Percentiles rank a stretch among this genome's conserved stretches.
Evolutionary conservation across 257 asterid genomes (phyloP).

Genomic region (Nicotiana obtusifolia): DNA sequence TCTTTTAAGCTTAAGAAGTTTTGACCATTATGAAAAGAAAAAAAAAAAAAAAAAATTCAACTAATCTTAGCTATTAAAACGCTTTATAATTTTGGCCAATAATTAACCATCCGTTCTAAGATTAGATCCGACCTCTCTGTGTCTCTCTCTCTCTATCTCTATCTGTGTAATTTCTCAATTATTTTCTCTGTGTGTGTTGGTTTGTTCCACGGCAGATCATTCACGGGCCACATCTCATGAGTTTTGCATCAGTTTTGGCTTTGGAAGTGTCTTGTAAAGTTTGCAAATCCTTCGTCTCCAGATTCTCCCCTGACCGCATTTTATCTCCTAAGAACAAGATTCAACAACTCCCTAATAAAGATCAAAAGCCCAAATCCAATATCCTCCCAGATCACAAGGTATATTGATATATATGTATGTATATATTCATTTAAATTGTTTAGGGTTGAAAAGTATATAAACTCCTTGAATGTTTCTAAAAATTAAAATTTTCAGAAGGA

Average conservation of each 20-base stretch:
- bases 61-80: neutral
- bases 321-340: constrained; percentile 16
- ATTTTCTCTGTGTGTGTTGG: neutral
- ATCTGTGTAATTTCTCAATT: neutral
- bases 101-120: constrained; percentile 15
- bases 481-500: neutral
- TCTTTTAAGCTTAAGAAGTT: neutral
- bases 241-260: constrained; percentile 30
- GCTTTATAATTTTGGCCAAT: neutral
- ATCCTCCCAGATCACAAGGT: constrained; percentile 27
- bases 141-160: constrained; percentile 11
- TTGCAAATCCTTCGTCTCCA: constrained; percentile 51
- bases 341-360: constrained; percentile 1
- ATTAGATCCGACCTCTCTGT: neutral
- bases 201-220: constrained; percentile 40
- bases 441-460: neutral
- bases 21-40: neutral
- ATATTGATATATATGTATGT: neutral
- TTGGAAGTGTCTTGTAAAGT: constrained; percentile 38
- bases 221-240: constrained; percentile 41
- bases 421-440: neutral
- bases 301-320: constrained; percentile 31
- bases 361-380: constrained; percentile 23
- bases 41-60: neutral
- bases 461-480: neutral